Conservation (phyloP, 2,329 filamentous ascomycete genomes). For the Colletotrichum tofieldiae region DNA sequence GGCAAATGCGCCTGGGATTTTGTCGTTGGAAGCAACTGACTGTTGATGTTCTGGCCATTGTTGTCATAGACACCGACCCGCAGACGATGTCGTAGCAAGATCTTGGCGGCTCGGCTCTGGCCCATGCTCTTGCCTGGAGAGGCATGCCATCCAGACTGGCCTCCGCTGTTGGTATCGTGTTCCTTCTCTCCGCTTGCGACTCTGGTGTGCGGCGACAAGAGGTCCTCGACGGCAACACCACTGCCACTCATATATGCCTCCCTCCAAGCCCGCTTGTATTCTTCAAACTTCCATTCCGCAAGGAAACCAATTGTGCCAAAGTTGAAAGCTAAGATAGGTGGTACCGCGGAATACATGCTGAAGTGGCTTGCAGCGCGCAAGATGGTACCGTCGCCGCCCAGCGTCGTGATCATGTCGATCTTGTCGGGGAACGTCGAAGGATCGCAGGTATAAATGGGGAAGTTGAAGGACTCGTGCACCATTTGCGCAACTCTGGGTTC, state of each 20-base stretch:
- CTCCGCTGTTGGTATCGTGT: slow-evolving; percentile 42
- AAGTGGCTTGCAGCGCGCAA: slow-evolving; percentile 83
- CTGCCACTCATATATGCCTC: slow-evolving; percentile 90
- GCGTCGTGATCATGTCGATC: slow-evolving; percentile 89
- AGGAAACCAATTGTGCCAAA: slow-evolving; percentile 97
- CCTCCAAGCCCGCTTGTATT: slow-evolving; percentile 92
- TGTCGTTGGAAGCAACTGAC: slow-evolving; percentile 61
- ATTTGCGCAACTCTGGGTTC: slow-evolving; percentile 82
- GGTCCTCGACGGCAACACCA: slow-evolving; percentile 64
- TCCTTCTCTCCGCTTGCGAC: slow-evolving; percentile 50
- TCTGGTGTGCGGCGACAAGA: slow-evolving; percentile 58
- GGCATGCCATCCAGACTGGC: slow-evolving; percentile 74
- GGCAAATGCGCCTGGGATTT: slow-evolving; percentile 55
- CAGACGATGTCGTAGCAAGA: slow-evolving; percentile 88
- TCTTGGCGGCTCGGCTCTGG: slow-evolving; percentile 79
- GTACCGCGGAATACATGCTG: slow-evolving; percentile 84
- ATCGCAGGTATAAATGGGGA: slow-evolving; percentile 77
- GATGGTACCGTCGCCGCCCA: slow-evolving; percentile 95
- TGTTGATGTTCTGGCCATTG: slow-evolving; percentile 73
- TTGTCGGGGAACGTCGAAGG: slow-evolving; percentile 77
- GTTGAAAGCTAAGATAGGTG: slow-evolving; percentile 93
- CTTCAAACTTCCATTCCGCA: slow-evolving; percentile 95
- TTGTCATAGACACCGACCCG: slow-evolving; percentile 88
- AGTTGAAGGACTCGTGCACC: slow-evolving; percentile 79
- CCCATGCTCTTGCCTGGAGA: slow-evolving; percentile 88